Evolutionary conservation across 2,329 filamentous ascomycete genomes (phyloP).

Genomic region (Talaromyces funiculosus): DNA sequence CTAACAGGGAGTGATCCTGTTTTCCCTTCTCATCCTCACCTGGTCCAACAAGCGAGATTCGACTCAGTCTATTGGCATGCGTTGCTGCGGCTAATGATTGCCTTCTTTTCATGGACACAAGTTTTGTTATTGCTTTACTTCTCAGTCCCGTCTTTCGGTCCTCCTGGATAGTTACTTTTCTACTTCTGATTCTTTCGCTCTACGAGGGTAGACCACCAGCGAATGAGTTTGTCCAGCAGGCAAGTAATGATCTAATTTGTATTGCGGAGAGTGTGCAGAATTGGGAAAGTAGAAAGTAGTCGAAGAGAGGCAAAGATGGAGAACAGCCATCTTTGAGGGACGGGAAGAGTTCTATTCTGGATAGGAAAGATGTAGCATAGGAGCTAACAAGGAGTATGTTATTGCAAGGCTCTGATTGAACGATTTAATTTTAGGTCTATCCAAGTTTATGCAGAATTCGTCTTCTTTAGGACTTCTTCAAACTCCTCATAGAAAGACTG

Average conservation of each 20-base stretch:
- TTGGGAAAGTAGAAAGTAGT: neutral
- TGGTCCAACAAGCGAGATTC: neutral
- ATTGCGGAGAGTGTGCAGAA: neutral
- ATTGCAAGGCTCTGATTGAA: neutral
- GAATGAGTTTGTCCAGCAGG: neutral
- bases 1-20: neutral
- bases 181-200: neutral
- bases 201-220: conserved; percentile 6
- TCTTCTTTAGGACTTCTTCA: neutral
- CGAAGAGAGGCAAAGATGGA: neutral
- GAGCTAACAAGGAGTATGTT: neutral
- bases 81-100: conserved; percentile 8
- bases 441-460: no score
- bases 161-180: neutral
- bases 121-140: neutral
- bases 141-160: neutral
- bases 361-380: neutral
- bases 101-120: neutral
- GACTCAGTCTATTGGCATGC: neutral
- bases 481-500: conserved; percentile 4
- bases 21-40: conserved; percentile 8
- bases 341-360: neutral
- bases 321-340: neutral
- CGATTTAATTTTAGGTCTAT: neutral
- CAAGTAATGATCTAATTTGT: neutral